A percentile compares a stretch with the other conserved stretches of the same genome.
Evolutionary conservation across 192 early-diverging fungal species (phyloP).

Genomic region (Coemansia pectinata): DNA sequence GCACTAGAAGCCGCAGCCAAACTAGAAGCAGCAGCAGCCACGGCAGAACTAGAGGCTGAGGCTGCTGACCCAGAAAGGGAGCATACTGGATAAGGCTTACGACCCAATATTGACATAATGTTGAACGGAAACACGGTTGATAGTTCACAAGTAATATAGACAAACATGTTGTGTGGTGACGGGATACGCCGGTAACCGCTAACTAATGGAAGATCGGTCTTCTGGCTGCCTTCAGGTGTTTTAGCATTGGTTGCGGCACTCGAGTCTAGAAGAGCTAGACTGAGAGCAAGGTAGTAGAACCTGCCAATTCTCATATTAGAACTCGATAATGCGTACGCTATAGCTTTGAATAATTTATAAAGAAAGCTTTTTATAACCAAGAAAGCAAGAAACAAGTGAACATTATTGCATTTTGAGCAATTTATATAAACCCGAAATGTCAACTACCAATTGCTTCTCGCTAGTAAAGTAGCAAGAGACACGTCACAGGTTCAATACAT

Average conservation of each 20-base stretch:
- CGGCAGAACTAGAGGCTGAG: neutral
- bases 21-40: neutral
- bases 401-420: too few relatives aligned
- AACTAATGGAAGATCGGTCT: neutral
- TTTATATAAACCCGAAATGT: too few relatives aligned
- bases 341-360: neutral
- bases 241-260: constrained; percentile 4
- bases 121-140: constrained; percentile 10
- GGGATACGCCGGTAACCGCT: neutral
- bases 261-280: constrained; percentile 20
- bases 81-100: neutral
- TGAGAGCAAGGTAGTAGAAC: constrained; percentile 15
- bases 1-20: neutral
- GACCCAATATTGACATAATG: constrained; percentile 2
- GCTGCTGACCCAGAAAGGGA: neutral
- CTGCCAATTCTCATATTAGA: constrained; percentile 26
- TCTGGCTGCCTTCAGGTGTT: neutral
- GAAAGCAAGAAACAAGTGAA: too few relatives aligned
- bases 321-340: neutral
- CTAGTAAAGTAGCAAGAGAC: too few relatives aligned
- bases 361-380: neutral
- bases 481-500: neutral
- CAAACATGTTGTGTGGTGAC: constrained; percentile 15
- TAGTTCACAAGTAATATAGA: constrained; percentile 20
- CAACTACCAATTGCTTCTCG: too few relatives aligned